Conservation (phyloP, 345 rosid genomes). For the Aquilaria yunnanensis region DNA sequence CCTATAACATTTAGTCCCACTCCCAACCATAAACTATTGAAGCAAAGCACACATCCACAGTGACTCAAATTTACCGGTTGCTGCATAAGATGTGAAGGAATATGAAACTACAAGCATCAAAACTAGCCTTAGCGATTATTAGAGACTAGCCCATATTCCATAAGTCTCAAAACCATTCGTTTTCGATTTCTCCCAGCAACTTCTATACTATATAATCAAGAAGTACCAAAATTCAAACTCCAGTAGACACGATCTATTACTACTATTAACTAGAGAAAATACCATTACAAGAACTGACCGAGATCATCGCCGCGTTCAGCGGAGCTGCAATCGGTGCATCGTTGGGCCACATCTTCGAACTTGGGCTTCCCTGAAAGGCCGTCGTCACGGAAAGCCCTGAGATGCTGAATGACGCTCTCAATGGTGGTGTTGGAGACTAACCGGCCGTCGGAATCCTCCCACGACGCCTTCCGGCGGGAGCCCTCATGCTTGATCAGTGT, state of each 20-base stretch:
- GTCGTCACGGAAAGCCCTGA: slow-evolving; percentile 66
- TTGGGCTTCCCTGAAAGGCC: slow-evolving; percentile 70
- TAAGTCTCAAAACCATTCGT: too few species aligned
- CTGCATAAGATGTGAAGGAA: too few species aligned
- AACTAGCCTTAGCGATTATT: too few species aligned
- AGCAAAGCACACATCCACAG: too few species aligned
- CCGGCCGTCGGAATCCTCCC: slow-evolving; percentile 97
- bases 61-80: too few species aligned
- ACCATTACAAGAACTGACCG: slow-evolving; percentile 32
- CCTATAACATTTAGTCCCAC: too few species aligned
- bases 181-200: neutral
- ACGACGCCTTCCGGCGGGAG: slow-evolving; percentile 85
- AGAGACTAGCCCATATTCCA: too few species aligned
- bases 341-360: slow-evolving; percentile 72
- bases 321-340: slow-evolving; percentile 88
- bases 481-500: slow-evolving; percentile 93
- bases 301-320: slow-evolving; percentile 99
- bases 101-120: too few species aligned
- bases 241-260: too few species aligned
- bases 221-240: neutral
- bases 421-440: slow-evolving; percentile 59
- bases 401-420: slow-evolving; percentile 70
- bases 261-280: too few species aligned
- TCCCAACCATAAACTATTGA: too few species aligned
- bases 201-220: neutral